Conservation (phyloP, 805 yeast genomes). For the Wickerhamomyces hampshirensis region DNA sequence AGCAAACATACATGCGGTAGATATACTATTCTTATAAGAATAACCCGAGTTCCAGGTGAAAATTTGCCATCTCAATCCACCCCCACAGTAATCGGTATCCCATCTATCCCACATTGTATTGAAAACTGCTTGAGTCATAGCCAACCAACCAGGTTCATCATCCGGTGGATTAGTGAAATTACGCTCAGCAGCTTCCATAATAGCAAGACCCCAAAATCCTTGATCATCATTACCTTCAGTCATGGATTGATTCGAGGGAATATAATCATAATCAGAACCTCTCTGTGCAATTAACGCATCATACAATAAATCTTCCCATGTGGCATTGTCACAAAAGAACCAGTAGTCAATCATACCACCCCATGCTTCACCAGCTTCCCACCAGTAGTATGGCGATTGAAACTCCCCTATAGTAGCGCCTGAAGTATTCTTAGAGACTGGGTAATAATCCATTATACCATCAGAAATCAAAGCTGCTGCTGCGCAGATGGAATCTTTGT, state of each 20-base stretch:
- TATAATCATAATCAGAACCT: constrained; percentile 49
- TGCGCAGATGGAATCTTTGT: constrained; percentile 44
- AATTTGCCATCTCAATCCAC: constrained; percentile 72
- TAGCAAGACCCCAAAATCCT: constrained; percentile 69
- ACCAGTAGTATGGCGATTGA: constrained; percentile 76
- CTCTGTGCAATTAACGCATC: constrained; percentile 47
- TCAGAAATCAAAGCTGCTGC: constrained; percentile 53
- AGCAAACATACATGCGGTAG: constrained; percentile 60
- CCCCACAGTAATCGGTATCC: constrained; percentile 52
- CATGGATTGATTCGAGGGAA: constrained; percentile 58
- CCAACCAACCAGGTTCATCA: constrained; percentile 50
- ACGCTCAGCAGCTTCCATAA: constrained; percentile 59
- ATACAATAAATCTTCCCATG: constrained; percentile 54
- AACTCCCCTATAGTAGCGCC: constrained; percentile 78
- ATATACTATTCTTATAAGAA: constrained; percentile 57
- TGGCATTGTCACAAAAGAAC: constrained; percentile 65
- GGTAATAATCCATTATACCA: constrained; percentile 70
- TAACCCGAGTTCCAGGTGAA: constrained; percentile 69
- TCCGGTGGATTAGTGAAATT: constrained; percentile 49
- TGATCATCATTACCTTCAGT: constrained; percentile 77
- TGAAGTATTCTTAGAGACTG: constrained; percentile 39
- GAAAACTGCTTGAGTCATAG: constrained; percentile 56
- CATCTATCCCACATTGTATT: constrained; percentile 61
- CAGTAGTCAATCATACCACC: constrained; percentile 65
- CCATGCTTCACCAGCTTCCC: constrained; percentile 90